Evolutionary conservation across 345 rosid genomes (phyloP), one percentile per base, ranked within the genome.

Genomic region (Syzygium aromaticum): DNA sequence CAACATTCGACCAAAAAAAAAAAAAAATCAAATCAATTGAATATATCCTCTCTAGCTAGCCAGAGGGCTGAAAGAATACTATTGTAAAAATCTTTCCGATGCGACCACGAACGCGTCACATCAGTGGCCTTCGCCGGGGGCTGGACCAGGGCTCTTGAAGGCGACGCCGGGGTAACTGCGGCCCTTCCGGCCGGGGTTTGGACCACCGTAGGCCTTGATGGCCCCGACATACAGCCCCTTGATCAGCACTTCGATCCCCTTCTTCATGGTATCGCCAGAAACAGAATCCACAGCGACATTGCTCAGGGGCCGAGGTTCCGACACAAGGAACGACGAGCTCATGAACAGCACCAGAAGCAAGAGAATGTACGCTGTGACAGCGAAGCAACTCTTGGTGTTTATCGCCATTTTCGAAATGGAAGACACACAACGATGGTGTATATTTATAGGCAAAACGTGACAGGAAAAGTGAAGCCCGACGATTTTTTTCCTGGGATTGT

Each of bases 191-290:
- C 91, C 86, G 9, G 87, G 77, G 85, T 87, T 64, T 15, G 94
- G 94, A 59, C 80, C 46, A 33, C 94, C 93, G 80, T 89, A 91
- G 2, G 85, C 90, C 88, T 93, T 90, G 54, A 93, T 89, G 30
- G 89, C 94, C 85, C 82, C 86, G 7, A 91, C 38, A 52, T 77
- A 53, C 85, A 88, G 52, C 33, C 86, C 92, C 73, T 87, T 87
- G 1, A 89, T 38, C 46, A 86, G n/a, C 59, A 87, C 84, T 82
- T 87, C 85, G 15, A 89, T 13, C 85, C 90, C 90, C 86, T 86
- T 87, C 64, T 77, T 85, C 22, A 87, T n/a, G 30, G 87, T 15
- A 73, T 23, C 87, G 17, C 8, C 78, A 2, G 77, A 46, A 67
- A 30, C 63, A 19, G 33, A n/a, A 49, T 25, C 51, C 11, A 19